Evolutionary conservation across 2,329 filamentous ascomycete species (phyloP).

Genomic region (Davidsoniella eucalypti): DNA sequence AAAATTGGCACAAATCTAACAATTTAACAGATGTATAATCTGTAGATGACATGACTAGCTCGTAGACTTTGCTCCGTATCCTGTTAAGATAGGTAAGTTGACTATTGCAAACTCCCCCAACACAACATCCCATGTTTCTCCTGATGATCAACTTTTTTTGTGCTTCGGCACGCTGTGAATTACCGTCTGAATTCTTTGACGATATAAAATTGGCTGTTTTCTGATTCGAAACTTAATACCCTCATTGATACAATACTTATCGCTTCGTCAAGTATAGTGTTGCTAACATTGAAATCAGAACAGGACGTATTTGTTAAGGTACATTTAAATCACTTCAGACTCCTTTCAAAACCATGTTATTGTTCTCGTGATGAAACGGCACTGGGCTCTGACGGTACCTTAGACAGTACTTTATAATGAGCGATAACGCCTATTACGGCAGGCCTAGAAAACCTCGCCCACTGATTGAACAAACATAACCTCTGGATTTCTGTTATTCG

Average conservation of each 20-base stretch:
- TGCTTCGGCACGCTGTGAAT: slow-evolving; percentile 70
- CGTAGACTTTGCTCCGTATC: slow-evolving; percentile 8
- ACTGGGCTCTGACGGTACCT: slow-evolving; percentile 79
- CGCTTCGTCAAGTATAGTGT: slow-evolving; percentile 5
- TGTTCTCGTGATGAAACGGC: slow-evolving; percentile 65
- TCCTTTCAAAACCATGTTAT: slow-evolving; percentile 13
- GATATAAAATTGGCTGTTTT: slow-evolving; percentile 70
- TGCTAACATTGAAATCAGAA: slow-evolving; percentile 20
- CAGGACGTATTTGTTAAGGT: slow-evolving; percentile 10
- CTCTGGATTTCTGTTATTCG: neutral
- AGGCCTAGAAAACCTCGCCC: slow-evolving; percentile 99
- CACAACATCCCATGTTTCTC: slow-evolving; percentile 4
- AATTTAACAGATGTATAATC: neutral
- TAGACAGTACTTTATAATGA: slow-evolving; percentile 37
- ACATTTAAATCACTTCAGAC: slow-evolving; percentile 7
- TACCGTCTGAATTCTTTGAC: slow-evolving; percentile 79
- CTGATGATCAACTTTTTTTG: slow-evolving; percentile 41
- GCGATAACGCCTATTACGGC: slow-evolving; percentile 80
- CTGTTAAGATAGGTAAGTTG: slow-evolving; percentile 10
- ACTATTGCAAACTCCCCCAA: neutral
- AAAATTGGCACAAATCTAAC: neutral
- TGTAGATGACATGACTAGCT: neutral
- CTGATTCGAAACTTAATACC: slow-evolving; percentile 36
- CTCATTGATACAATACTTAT: neutral
- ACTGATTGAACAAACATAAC: slow-evolving; percentile 44